Evolutionary conservation across 1,284 basidiomycete genomes (phyloP).

Genomic region (Pseudozyma thailandica): DNA sequence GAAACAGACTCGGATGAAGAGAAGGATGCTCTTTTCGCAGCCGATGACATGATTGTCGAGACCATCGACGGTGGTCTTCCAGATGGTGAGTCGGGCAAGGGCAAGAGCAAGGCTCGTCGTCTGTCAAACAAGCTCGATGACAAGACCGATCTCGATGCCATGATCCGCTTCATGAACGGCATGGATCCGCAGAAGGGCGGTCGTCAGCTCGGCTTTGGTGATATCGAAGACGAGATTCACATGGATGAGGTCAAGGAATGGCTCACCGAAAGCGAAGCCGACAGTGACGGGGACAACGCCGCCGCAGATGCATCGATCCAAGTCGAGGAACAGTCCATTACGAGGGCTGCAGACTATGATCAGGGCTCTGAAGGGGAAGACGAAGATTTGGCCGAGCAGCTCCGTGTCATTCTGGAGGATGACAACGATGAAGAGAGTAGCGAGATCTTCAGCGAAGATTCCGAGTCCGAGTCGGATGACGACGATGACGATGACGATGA

Average conservation of each 20-base stretch:
- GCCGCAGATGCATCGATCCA: neutral
- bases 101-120: conserved; percentile 28
- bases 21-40: conserved; percentile 8
- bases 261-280: conserved; percentile 52
- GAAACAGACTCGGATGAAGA: conserved; percentile 17
- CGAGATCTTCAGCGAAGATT: conserved; percentile 37
- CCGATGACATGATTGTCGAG: conserved; percentile 28
- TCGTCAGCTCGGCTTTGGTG: conserved; percentile 54
- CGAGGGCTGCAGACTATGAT: neutral
- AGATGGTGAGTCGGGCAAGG: conserved; percentile 10
- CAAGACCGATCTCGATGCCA: conserved; percentile 49
- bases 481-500: conserved; percentile 23
- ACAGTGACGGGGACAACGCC: conserved; percentile 20
- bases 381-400: conserved; percentile 37
- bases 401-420: conserved; percentile 43
- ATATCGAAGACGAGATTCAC: conserved; percentile 51
- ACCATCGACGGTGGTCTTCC: conserved; percentile 20
- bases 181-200: conserved; percentile 60
- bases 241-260: conserved; percentile 58
- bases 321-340: neutral
- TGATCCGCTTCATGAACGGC: conserved; percentile 60
- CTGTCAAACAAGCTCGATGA: conserved; percentile 38
- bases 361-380: conserved; percentile 14
- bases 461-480: conserved; percentile 31
- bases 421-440: conserved; percentile 35